Base-by-base conservation (phyloP, 257 asterid genomes). In the Gentiana straminea region DNA sequence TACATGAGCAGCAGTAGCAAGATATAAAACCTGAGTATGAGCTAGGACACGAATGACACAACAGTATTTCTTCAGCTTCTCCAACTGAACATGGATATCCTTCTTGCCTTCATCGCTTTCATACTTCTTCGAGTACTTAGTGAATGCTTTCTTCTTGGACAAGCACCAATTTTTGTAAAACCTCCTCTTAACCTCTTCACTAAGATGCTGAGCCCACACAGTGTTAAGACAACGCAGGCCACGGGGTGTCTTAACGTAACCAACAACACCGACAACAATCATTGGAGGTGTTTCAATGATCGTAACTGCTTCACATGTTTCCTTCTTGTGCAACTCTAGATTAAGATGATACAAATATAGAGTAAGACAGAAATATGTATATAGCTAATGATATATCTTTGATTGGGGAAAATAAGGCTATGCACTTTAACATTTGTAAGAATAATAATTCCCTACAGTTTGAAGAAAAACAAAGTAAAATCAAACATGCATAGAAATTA, bases 271-370 rank as follows among this genome's bases (percentile, higher is more conserved):
- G 59, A 86, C 95, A 50, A 86, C 81, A 33, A 86, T 41, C 73
- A 86, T 81, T 4, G 95, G 94, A 38, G 95, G 95, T 1, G 94
- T 78, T 66, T 86, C 95, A 0, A 86, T 61, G 2, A 86, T 71
- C 10, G 95, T 86, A 3, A 86, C 95, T 45, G 95, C 95, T 60
- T 86, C 95, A 39, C 94, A 84, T 0, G 95, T 81, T 67, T 86
- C 95, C 47, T 86, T 86, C 83, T 86, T 84, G 77, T 86, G 91
- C 39, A 86, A 83, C 68, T 86, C 94, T 86, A 75, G 35, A 52
- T 34, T 24, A 11, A 7, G 7, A 6, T n/a, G 5, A 62, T 15
- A 15, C 5, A 24, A 41, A 41, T 41, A 10, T 41, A 41, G 7
- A 0, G 46, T 41, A 41, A 52, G 51, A 4, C 36, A 39, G 46